Conservation (phyloP, 225 moss, liverwort and hornwort species). For the Rhytidiadelphus loreus region DNA sequence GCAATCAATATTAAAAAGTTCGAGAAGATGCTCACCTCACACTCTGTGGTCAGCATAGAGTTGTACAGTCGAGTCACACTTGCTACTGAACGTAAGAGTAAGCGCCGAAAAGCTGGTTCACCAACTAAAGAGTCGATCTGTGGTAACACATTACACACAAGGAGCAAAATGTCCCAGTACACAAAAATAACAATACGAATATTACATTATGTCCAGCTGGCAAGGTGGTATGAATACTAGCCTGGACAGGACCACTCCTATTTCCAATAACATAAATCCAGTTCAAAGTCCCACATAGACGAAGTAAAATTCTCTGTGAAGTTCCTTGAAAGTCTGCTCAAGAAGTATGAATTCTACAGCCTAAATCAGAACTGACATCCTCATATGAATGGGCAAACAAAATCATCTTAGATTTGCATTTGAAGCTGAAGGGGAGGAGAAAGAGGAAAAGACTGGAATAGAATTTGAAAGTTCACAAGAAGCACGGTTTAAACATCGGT, state of each 20-base stretch:
- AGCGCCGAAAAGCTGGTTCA: constrained; percentile 80
- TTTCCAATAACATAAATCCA: background rate
- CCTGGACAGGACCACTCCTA: background rate
- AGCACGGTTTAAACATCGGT: background rate
- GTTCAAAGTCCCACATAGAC: background rate
- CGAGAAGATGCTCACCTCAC: constrained; percentile 49
- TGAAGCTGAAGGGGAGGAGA: background rate
- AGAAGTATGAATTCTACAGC: background rate
- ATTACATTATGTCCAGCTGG: background rate
- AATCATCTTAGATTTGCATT: background rate
- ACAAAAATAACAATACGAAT: background rate
- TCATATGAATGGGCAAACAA: background rate
- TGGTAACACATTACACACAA: background rate
- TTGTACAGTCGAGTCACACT: constrained; percentile 89
- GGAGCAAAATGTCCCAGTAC: background rate
- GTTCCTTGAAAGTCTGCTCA: background rate
- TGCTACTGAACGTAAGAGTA: constrained; percentile 83
- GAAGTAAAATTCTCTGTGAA: background rate
- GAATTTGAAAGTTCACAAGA: background rate
- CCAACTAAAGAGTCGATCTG: constrained; percentile 66
- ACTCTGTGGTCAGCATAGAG: constrained; percentile 79
- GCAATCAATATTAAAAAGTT: background rate
- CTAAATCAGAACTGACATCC: background rate
- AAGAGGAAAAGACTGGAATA: background rate
- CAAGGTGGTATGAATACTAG: background rate